Evolutionary conservation across 306 rosid genomes (phyloP).

Genomic region (Inga oerstediana): DNA sequence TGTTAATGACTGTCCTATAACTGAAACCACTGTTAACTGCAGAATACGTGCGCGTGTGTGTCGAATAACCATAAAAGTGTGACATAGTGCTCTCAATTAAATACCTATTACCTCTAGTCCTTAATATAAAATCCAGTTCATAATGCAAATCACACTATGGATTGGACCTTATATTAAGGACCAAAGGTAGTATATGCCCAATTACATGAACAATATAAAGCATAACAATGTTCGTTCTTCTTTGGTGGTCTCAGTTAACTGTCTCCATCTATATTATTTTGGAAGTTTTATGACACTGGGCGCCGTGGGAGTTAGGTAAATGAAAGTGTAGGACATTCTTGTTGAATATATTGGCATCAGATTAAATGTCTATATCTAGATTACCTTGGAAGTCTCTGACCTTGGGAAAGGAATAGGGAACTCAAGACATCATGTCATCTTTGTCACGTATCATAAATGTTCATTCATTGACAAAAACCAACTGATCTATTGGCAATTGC

Average conservation of each 20-base stretch:
- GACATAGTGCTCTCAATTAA: conserved; percentile 12
- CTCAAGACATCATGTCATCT: neutral
- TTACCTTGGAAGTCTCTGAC: neutral
- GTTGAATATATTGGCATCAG: conserved; percentile 12
- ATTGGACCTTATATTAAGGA: too few species aligned
- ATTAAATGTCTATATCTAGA: conserved; percentile 3
- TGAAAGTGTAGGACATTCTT: neutral
- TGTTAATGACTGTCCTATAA: conserved; percentile 20
- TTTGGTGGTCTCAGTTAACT: neutral
- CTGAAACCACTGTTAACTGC: conserved; percentile 6
- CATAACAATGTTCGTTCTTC: neutral
- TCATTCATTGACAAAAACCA: neutral
- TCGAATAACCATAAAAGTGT: conserved; percentile 16
- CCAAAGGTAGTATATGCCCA: neutral
- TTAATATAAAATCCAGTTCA: too few species aligned
- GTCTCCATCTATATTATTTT: neutral
- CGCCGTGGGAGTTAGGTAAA: neutral
- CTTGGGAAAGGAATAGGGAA: neutral
- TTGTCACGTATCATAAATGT: neutral
- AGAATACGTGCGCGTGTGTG: neutral
- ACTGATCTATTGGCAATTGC: neutral
- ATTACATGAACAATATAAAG: neutral
- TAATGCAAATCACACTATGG: too few species aligned
- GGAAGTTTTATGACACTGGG: neutral
- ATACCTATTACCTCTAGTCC: neutral